Evolutionary conservation across 2,329 filamentous ascomycete genomes (phyloP), one percentile per base, ranked within the genome.

Genomic region (Colletotrichum shisoi): DNA sequence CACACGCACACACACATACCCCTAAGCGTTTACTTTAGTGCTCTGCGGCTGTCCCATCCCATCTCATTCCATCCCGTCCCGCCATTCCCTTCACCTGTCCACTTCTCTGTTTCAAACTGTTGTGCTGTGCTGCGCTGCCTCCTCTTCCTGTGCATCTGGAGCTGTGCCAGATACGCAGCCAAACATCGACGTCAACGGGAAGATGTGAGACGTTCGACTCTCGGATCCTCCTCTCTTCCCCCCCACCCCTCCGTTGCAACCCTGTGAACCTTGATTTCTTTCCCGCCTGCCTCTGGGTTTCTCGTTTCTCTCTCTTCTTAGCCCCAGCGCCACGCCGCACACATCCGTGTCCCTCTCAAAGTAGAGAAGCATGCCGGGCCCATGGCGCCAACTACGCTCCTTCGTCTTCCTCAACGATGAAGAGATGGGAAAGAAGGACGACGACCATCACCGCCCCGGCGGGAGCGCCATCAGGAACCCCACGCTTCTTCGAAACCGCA

Each of bases 381-480:
- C 70, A 45, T 75, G 76, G 69, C 73, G 74, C 52, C 75, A 74
- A 69, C 70, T 76, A 54, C 66, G 72, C 62, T 73, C 74, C 54
- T 75, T 79, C 67, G 74, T 83, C 61, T 85, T 84, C 76, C 74
- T 81, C 66, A 81, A 78, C 72, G 82, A 87, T 71, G 84, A 86
- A 71, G 84, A 86, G 71, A 77, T 86, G 74, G 83, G 82, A 58
- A 88, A 88, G 76, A 88, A 87, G 76, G 81, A 87, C 74, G 86
- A 88, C 74, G 85, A 88, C 74, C 79, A 82, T 72, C 70, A 76
- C 71, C 72, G 73, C 71, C 62, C 74, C 17, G 71, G 51, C 31
- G 31, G 61, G n/a, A 48, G 53, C 44, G 53, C 37, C 40, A 48
- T 44, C 42, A 44, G 39, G 34, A 57, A 63, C 42, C 19, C 53